phyloP scores from a whole-genome alignment of 768 basidiomycete species.

The Amanita pallidorosea region DNA sequence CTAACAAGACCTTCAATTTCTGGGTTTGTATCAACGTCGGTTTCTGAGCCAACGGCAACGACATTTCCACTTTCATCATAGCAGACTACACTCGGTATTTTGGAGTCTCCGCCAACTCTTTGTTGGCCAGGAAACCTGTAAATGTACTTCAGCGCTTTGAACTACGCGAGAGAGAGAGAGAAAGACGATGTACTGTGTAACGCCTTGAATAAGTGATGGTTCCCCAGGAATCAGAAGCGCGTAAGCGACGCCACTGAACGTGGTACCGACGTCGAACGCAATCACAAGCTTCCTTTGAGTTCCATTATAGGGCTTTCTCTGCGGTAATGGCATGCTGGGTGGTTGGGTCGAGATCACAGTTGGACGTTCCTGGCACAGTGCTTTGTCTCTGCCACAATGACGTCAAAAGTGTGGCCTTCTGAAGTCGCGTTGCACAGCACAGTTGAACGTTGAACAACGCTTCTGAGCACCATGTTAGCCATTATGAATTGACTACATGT shows the following conservation, averaged over 20 bases:
- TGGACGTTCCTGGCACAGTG: not conserved
- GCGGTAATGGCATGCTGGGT: not conserved
- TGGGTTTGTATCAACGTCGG: not conserved
- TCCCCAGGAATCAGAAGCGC: slow-evolving; percentile 12
- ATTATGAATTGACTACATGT: too few relatives aligned
- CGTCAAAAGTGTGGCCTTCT: too few relatives aligned
- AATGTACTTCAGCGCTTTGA: not conserved
- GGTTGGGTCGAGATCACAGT: too few relatives aligned
- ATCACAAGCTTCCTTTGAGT: not conserved
- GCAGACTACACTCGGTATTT: slow-evolving; percentile 5
- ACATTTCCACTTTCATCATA: slow-evolving; percentile 3
- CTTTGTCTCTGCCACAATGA: too few relatives aligned
- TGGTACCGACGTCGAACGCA: not conserved
- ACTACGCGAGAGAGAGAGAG: slow-evolving; percentile 12
- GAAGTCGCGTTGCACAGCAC: too few relatives aligned
- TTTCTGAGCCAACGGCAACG: slow-evolving; percentile 1
- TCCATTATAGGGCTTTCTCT: not conserved
- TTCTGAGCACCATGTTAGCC: too few relatives aligned
- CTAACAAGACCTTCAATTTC: not conserved
- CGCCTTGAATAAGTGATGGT: slow-evolving; percentile 11
- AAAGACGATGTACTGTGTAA: slow-evolving; percentile 8
- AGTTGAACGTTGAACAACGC: too few relatives aligned
- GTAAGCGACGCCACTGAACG: not conserved
- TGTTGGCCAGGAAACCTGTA: not conserved
- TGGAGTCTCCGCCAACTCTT: not conserved